Evolutionary conservation across 2,329 filamentous ascomycete species (phyloP).

Genomic region (Colletotrichum graminicola): DNA sequence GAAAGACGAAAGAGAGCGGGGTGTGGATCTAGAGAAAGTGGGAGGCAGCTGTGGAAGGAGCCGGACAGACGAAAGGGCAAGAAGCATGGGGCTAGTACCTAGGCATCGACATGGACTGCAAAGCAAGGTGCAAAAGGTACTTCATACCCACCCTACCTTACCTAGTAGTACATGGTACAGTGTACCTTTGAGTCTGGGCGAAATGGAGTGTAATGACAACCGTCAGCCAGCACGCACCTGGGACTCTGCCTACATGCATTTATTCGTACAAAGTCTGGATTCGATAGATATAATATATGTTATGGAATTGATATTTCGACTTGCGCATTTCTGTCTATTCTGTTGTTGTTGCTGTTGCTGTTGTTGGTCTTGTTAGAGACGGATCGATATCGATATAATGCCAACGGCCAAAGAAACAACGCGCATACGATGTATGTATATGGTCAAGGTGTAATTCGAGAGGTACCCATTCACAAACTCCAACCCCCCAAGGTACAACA

Average conservation of each 20-base stretch:
- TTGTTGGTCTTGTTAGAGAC: background rate
- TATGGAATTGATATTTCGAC: no score
- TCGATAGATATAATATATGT: background rate
- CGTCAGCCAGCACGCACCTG: background rate
- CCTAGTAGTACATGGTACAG: no score
- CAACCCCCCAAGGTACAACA: background rate
- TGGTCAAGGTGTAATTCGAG: background rate
- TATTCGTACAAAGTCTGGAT: background rate
- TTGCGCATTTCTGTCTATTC: background rate
- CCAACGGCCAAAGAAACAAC: background rate
- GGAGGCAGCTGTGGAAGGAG: constrained; percentile 28
- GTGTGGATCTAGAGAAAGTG: constrained; percentile 26
- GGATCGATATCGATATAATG: background rate
- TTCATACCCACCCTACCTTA: background rate
- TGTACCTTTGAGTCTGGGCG: no score
- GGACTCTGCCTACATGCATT: background rate
- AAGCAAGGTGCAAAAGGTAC: constrained; percentile 19
- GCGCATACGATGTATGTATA: no score
- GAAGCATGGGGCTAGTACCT: background rate
- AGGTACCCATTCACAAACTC: background rate
- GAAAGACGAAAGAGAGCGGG: background rate
- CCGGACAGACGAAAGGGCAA: constrained; percentile 15
- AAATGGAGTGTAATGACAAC: background rate
- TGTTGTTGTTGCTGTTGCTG: background rate
- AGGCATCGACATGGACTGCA: background rate